Evolutionary conservation across 2,329 filamentous ascomycete species (phyloP), one percentile per base, ranked within the genome.

Genomic region (Dothideomycetes sp.): DNA sequence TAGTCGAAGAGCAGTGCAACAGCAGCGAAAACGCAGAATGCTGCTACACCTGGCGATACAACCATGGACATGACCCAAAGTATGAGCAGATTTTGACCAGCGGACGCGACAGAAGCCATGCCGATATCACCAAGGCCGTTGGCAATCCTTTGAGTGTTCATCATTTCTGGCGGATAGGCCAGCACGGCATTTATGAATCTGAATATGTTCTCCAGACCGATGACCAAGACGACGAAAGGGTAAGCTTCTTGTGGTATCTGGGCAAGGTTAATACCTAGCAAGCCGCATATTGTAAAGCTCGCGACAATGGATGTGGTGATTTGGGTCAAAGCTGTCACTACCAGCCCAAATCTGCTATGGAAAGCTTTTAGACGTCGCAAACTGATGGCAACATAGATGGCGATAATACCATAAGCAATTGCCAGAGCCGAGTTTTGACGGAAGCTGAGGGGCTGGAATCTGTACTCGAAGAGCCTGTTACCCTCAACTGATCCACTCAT

Each of bases 181-280:
- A 88, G 77, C 30, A 88, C 80, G 5, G 80, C 77, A 52, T 87
- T 86, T 57, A 88, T 84, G 27, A 88, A 65, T 14, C 82, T 71
- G 52, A 87, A 81, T 52, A 84, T 82, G 50, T 88, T 87, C 51
- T 87, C 83, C 22, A 88, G 63, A 36, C 84, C 85, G 62, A 86
- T 79, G 30, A 79, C 73, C 30, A 87, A 68, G 7, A 88, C 74
- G n/a, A 85, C 80, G 8, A 85, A 70, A 0, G 84, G 84, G 53
- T 87, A 89, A 27, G 77, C 77, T 38, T 79, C 79, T 44, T 78
- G 71, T 3, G 84, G 84, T 36, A 89, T 81, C 47, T 75, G 77
- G 8, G 81, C 83, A 12, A 89, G 63, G 51, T 88, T 81, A 51
- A 88, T 74, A 45, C 81, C 79, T 46, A 86, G 70, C 34, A 86